Conservation (phyloP, 371 early-diverging fungal genomes). For the Phascolomyces articulosus region DNA sequence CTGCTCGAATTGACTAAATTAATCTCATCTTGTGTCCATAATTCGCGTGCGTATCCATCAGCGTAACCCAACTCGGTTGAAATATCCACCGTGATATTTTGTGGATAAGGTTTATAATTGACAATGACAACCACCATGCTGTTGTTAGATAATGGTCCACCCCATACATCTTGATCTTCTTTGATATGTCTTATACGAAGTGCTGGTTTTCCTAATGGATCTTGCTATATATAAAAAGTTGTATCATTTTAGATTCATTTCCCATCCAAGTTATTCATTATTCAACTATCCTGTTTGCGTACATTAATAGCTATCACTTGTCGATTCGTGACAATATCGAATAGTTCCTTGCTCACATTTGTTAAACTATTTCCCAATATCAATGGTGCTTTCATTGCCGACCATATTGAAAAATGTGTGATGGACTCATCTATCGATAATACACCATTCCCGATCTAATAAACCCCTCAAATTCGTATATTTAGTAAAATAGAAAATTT, state of each 20-base stretch:
- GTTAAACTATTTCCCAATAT: constrained; percentile 41
- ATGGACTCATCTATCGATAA: constrained; percentile 38
- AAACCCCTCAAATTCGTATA: background rate
- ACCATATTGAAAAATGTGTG: constrained; percentile 49
- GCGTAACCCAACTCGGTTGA: background rate
- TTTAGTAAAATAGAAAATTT: background rate
- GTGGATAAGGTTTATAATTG: constrained; percentile 2
- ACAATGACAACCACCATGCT: constrained; percentile 11
- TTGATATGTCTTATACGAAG: background rate
- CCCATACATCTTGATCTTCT: constrained; percentile 12
- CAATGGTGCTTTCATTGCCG: constrained; percentile 47
- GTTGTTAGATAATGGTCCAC: constrained; percentile 10
- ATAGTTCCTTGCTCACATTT: constrained; percentile 20
- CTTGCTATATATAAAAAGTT: constrained; percentile 23
- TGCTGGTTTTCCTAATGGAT: constrained; percentile 29
- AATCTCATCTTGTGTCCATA: background rate
- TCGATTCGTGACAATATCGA: constrained; percentile 27
- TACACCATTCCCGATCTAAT: constrained; percentile 42
- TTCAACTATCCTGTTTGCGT: background rate
- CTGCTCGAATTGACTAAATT: constrained; percentile 1
- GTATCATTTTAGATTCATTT: background rate
- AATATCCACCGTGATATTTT: constrained; percentile 2
- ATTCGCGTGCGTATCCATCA: background rate
- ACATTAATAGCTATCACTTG: constrained; percentile 45
- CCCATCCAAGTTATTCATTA: background rate